Evolutionary conservation across 345 rosid species (phyloP), one percentile per base, ranked within the genome.

Genomic region (Orychophragmus violaceus): DNA sequence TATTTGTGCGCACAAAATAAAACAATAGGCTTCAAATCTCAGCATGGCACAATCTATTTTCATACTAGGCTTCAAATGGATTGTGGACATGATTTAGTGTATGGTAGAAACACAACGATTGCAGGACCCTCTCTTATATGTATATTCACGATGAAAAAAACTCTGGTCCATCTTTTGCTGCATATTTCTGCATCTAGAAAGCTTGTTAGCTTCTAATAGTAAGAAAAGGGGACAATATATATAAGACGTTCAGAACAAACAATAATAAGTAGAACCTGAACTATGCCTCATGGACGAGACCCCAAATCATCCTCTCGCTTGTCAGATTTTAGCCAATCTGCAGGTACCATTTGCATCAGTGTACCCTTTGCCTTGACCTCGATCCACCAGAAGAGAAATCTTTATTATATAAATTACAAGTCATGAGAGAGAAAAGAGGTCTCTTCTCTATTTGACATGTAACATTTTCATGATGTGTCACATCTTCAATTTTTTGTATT

Each of bases 271-370:
- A 73, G 53, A 24, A 74, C 55, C 96, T 88, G 96, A 78, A 91
- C 97, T 59, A 88, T 82, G 78, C 97, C 85, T 67, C 83, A 94
- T 12, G 91, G 84, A 68, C 95, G 91, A 48, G 86, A 80, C 23
- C 87, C 94, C 24, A 91, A 83, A 76, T 87, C 94, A 87, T 91
- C 96, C 69, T 91, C 98, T 56, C 87, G 80, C 72, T 87, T 91
- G 81, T 87, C 84, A 72, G 98, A 88, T 74, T 78, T 88, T 36
- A 82, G 62, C 98, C 98, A 91, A 82, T 88, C 96, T 63, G 96
- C 96, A 55, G 88, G 95, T 65, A 91, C 91, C 96, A 88, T 88
- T 79, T 85, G 85, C 96, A 88, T 87, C 86, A 84, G 69, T 28
- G 86, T 83, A 49, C 86, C 94, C 64, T 84, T 91, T 22, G 96